These are phyloP conservation scores for Asterophora lycoperdoides DNA, from an alignment of 768 basidiomycete genomes.

Conservation along the genomic window DNA sequence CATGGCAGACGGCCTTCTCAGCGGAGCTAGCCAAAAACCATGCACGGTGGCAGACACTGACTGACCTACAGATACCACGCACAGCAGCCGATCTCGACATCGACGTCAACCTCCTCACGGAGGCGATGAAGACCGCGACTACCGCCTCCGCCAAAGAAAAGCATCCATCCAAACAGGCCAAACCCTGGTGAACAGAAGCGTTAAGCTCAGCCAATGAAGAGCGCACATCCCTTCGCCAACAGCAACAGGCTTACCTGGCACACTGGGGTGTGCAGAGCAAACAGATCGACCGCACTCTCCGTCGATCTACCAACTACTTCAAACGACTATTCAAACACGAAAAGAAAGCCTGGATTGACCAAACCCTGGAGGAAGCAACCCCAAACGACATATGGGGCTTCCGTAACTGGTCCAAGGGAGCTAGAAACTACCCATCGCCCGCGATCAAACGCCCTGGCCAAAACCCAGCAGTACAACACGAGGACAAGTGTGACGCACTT, in stretches of 20 bases:
- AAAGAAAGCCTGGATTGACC: neutral
- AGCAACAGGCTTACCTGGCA: neutral
- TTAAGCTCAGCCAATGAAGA: neutral
- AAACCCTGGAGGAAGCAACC: slow-evolving; percentile 14
- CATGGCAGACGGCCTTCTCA: too few relatives aligned
- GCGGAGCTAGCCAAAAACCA: too few relatives aligned
- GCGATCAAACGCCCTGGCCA: slow-evolving; percentile 12
- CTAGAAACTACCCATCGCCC: slow-evolving; percentile 23
- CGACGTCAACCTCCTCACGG: too few relatives aligned
- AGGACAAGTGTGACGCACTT: too few relatives aligned
- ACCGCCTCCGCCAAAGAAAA: neutral
- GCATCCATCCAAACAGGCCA: neutral
- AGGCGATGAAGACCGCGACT: too few relatives aligned
- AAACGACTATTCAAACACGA: slow-evolving; percentile 4
- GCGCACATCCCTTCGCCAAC: neutral
- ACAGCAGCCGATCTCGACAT: too few relatives aligned
- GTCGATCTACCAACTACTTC: slow-evolving; percentile 3
- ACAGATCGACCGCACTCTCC: neutral
- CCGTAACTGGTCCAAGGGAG: slow-evolving; percentile 20
- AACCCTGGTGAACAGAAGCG: slow-evolving; percentile 2
- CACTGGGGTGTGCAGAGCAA: neutral
- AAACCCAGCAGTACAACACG: neutral
- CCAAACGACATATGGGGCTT: slow-evolving; percentile 25
- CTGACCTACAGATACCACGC: too few relatives aligned
- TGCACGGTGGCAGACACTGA: too few relatives aligned